Conservation (phyloP, 148 eudicot species). For the Gaultheria prostrata region DNA sequence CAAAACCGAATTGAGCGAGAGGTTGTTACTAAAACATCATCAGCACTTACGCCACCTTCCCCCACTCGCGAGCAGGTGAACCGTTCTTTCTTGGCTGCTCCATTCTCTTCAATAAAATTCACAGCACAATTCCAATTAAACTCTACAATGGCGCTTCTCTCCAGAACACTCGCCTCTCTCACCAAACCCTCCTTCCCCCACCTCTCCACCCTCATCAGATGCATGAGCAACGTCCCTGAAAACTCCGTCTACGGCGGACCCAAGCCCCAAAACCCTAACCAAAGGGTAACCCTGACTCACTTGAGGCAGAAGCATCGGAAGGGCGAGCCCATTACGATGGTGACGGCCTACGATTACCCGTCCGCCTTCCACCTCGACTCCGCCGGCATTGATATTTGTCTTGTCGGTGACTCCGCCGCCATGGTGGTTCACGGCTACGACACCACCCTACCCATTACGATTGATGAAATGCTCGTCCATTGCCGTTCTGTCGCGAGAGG, state of each 20-base stretch:
- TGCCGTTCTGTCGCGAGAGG: conserved; percentile 93
- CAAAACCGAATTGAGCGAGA: too few relatives aligned
- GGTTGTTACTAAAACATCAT: not conserved
- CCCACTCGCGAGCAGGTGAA: not conserved
- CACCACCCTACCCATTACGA: conserved; percentile 76
- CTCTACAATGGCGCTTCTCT: conserved; percentile 22
- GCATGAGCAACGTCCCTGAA: conserved; percentile 82
- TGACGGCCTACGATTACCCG: conserved; percentile 92
- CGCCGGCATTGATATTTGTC: conserved; percentile 82
- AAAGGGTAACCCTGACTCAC: conserved; percentile 61
- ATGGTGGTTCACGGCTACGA: conserved; percentile 97
- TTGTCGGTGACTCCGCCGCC: conserved; percentile 90
- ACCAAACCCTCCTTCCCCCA: not conserved
- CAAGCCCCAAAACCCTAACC: conserved; percentile 57
- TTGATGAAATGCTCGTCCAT: conserved; percentile 92
- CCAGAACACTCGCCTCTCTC: conserved; percentile 2
- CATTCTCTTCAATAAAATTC: not conserved
- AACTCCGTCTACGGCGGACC: conserved; percentile 96
- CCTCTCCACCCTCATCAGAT: not conserved
- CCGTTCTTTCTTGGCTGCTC: not conserved
- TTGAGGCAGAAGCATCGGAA: conserved; percentile 60
- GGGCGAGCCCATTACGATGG: conserved; percentile 71
- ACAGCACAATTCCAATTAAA: not conserved
- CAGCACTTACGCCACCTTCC: not conserved
- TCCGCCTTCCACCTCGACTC: conserved; percentile 81